Base-by-base conservation (phyloP, 1,284 basidiomycete species). In the Ceratobasidium sp. region DNA sequence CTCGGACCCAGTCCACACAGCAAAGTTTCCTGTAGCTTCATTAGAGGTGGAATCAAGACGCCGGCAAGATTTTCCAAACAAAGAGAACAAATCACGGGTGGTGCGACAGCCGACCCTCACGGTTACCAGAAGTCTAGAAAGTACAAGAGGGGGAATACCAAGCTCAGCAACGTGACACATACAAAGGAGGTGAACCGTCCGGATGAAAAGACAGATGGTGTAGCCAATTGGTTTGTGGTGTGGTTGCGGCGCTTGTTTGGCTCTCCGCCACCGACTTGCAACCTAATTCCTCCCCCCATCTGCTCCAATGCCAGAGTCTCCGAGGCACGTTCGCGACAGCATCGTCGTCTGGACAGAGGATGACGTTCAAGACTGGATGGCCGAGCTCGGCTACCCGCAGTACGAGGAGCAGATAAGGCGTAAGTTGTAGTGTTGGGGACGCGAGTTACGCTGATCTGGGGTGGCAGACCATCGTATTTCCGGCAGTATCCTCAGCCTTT, bases 391-490 rank as follows among this genome's bases (percentile, higher is more conserved):
- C 1, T 91, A 91, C 82, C 89, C 91, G 1, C 92, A 95, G 81
- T 97, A 97, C 82, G 91, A 95, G 82, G 84, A 85, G 15, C 81
- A 83, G 61, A 83, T 87, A 44, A 80, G 83, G 64, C 85, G 86
- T 86, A 64, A 66, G 85, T 79, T 46, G 46, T 25, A 9, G 25
- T 44, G 68, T 56, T 59, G 37, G 67, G 76, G 32, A 67, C 69
- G 19, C 22, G 40, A 34, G 25, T 44, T 44, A 65, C 56, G 74
- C 76, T 77, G 65, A 74, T 71, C 57, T 76, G 52, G 46, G 57
- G 25, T 46, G 17, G 46, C 82, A 97, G 96, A 96, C 83, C 94
- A 98, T 84, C 92, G 90, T 79, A 94, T 98, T 80, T 92, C 92
- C 6, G 96, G 96, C 74, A 95, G 97, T 80, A 91, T 95, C 1